Percentiles rank a stretch among this genome's conserved stretches.
Conservation (phyloP, 495 filamentous ascomycete species). For the Xylaria curta region DNA sequence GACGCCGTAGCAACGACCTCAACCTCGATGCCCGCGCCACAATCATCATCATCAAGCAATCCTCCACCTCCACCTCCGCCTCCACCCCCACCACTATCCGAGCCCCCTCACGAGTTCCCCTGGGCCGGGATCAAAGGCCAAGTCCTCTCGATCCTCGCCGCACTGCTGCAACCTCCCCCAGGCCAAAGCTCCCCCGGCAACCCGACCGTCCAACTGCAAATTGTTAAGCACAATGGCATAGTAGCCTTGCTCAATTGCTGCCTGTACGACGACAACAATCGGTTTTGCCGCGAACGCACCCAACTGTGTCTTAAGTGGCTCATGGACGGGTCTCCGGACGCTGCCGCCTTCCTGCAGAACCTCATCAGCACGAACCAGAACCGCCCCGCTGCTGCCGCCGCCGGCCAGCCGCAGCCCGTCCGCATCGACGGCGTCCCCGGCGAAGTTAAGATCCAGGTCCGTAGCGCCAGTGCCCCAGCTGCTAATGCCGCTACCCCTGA, state of each 20-base stretch:
- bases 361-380: conserved; percentile 50
- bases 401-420: conserved; percentile 33
- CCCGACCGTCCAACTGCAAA: conserved; percentile 81
- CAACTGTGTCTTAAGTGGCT: conserved; percentile 90
- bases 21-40: conserved; percentile 42
- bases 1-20: conserved; percentile 37
- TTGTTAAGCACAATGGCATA: conserved; percentile 80
- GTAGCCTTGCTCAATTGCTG: conserved; percentile 87
- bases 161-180: conserved; percentile 67
- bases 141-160: conserved; percentile 84
- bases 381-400: conserved; percentile 23
- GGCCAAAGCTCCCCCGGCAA: conserved; percentile 67
- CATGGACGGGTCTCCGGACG: conserved; percentile 82
- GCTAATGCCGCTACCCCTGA: conserved; percentile 22
- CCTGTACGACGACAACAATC: conserved; percentile 84
- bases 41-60: conserved; percentile 51
- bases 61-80: conserved; percentile 59
- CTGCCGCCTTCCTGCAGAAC: conserved; percentile 74
- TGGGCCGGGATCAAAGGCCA: conserved; percentile 94
- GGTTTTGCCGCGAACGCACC: conserved; percentile 88
- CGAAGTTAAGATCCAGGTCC: conserved; percentile 53
- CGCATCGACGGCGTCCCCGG: conserved; percentile 53
- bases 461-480: conserved; percentile 37
- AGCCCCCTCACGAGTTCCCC: conserved; percentile 86
- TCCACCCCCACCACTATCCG: conserved; percentile 65